Conservation (phyloP, 495 filamentous ascomycete genomes). For the Podospora pseudopauciseta region DNA sequence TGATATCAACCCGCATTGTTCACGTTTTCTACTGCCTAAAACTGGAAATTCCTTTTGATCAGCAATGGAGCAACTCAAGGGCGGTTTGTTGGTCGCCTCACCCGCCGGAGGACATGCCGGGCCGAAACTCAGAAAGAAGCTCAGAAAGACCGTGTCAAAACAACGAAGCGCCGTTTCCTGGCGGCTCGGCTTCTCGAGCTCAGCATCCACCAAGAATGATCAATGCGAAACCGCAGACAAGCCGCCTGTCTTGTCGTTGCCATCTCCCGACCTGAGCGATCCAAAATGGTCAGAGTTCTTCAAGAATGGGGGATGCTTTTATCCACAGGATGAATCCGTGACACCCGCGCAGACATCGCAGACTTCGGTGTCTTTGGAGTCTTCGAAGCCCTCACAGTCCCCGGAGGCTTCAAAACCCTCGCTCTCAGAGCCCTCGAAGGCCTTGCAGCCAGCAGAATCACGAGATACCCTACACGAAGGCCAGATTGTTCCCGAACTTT, state of each 20-base stretch:
- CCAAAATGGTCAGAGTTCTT: conserved; percentile 37
- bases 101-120: conserved; percentile 24
- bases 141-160: conserved; percentile 39
- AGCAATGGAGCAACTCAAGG: conserved; percentile 38
- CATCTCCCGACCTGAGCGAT: conserved; percentile 29
- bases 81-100: conserved; percentile 25
- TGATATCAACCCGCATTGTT: conserved; percentile 25
- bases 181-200: conserved; percentile 22
- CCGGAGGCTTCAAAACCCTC: too few species aligned
- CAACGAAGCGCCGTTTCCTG: conserved; percentile 28
- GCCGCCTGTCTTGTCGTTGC: conserved; percentile 9
- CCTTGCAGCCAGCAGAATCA: neutral
- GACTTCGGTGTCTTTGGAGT: too few species aligned
- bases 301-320: conserved; percentile 33
- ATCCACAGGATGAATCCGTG: conserved; percentile 2
- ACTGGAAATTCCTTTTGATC: conserved; percentile 22
- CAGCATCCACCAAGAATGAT: conserved; percentile 19
- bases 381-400: too few species aligned
- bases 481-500: conserved; percentile 39
- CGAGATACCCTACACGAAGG: conserved; percentile 7
- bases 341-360: neutral
- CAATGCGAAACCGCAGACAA: conserved; percentile 27
- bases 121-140: conserved; percentile 40
- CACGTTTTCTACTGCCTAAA: conserved; percentile 22
- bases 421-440: too few species aligned